A percentile compares a stretch with the other conserved stretches of the same genome.
Conservation (phyloP, 768 basidiomycete genomes). For the Termitomyces sp. region DNA sequence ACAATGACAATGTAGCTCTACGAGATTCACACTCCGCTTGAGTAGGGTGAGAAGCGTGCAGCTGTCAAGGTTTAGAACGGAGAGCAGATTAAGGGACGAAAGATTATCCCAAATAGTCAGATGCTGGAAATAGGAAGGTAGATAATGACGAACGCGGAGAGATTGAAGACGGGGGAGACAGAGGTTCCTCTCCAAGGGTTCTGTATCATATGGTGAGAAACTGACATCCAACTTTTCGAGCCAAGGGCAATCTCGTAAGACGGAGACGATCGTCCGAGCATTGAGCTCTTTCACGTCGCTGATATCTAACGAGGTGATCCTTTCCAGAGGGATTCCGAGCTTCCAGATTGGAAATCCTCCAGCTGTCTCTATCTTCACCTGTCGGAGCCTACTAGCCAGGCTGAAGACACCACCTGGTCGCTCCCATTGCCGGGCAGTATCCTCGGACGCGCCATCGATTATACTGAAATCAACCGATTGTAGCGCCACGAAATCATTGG, state of each 20-base stretch:
- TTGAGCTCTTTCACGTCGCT: not conserved
- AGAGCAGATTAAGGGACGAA: not conserved
- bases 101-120: conserved; percentile 1
- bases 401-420: not conserved
- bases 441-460: not conserved
- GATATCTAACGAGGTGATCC: conserved; percentile 3
- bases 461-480: not conserved
- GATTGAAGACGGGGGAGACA: conserved; percentile 1
- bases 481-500: conserved; percentile 1
- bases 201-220: not conserved
- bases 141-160: not conserved
- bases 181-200: not conserved
- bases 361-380: not conserved
- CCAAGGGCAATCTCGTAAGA: not conserved
- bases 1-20: not conserved
- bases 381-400: not conserved
- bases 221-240: conserved; percentile 1
- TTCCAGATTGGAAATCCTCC: not conserved
- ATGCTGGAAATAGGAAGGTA: not conserved
- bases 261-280: not conserved
- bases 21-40: not conserved
- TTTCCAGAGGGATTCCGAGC: not conserved
- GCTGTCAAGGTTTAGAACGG: not conserved
- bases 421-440: not conserved
- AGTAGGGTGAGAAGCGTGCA: not conserved